Evolutionary conservation across 352 stramenopile genomes (phyloP).

Genomic region (Globisporangium okanoganense): DNA sequence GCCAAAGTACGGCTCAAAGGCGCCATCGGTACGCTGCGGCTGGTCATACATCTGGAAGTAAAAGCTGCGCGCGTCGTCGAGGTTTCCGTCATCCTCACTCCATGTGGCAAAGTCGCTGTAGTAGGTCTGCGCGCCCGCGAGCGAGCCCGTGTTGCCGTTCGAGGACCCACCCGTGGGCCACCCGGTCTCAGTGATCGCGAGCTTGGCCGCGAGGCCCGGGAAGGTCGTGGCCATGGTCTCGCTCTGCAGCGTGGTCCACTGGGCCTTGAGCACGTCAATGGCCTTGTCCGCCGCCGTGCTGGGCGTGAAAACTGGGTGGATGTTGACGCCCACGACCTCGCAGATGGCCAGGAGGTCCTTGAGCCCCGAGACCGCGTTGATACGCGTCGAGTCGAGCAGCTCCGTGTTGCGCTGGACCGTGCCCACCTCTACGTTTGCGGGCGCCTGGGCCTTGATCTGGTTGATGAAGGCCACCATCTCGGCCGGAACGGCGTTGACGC

Average conservation of each 20-base stretch:
- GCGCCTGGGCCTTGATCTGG: conserved; percentile 28
- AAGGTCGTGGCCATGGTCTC: conserved; percentile 32
- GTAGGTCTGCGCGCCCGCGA: conserved; percentile 34
- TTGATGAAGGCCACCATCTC: conserved; percentile 41
- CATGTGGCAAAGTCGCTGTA: conserved; percentile 36
- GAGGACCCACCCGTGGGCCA: conserved; percentile 44
- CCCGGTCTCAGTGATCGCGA: conserved; percentile 56
- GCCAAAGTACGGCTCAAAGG: conserved; percentile 51
- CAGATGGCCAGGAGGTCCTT: conserved; percentile 41
- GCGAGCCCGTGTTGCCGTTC: conserved; percentile 40
- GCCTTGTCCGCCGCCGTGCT: conserved; percentile 28
- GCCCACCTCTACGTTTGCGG: conserved; percentile 28
- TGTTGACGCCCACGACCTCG: conserved; percentile 70
- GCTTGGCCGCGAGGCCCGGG: conserved; percentile 39
- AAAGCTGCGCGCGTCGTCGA: conserved; percentile 32
- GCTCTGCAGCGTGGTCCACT: conserved; percentile 43
- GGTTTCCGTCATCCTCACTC: conserved; percentile 14
- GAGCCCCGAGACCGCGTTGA: conserved; percentile 27
- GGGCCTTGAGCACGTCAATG: conserved; percentile 32
- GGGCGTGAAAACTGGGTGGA: conserved; percentile 58
- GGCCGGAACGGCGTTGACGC: conserved; percentile 23
- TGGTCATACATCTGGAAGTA: conserved; percentile 71
- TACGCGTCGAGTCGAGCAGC: conserved; percentile 35
- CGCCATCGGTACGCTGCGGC: conserved; percentile 31
- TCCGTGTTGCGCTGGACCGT: conserved; percentile 54